Base-by-base conservation (phyloP, 78 protist genomes). In the Dictyostelium intermedium region DNA sequence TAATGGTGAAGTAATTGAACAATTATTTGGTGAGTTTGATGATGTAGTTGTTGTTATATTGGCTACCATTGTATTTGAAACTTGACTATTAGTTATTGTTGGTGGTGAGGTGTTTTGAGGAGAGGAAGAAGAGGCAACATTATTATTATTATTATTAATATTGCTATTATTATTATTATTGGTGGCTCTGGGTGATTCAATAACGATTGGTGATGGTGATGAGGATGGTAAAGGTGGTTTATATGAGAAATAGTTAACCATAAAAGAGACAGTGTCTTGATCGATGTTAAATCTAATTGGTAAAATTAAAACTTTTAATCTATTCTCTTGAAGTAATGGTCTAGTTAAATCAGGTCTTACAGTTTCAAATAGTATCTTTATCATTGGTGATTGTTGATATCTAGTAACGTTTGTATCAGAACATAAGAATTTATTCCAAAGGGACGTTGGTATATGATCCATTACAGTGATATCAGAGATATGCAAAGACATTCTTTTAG, bases 241-340 rank as follows among this genome's bases (percentile, higher is more conserved):
- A 53, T 83, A 84, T 1, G 85, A 63, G 32, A 84, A 43, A 37
- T 32, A 83, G 23, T 76, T 50, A 5, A 73, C 37, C 30, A 91
- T 84, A 74, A 91, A 84, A 16, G 66, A 60, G 11, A 84, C 91
- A 0, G 91, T 84, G 45, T 91, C 95, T 47, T 91, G 95, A 30
- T 91, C 95, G 34, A 91, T 73, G 39, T 91, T 80, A 47, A 91
- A 84, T 39, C 95, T 34, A 32, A 91, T 30, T 39, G 95, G 95
- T n/a, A 91, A 43, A 3, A 91, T 76, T 30, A 84, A 83, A 11
- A 91, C 91, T 14, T 91, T 91, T 25, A 91, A 34, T 45, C 83
- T 78, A 69, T 89, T 89, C 35, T 89, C 94, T 69, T 89, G 87
- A 14, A 89, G 72, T 32, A 89, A 47, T 35, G 94, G 94, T 81